phyloP scores from a whole-genome alignment of 257 asterid species.

The Plantago ovata region DNA sequence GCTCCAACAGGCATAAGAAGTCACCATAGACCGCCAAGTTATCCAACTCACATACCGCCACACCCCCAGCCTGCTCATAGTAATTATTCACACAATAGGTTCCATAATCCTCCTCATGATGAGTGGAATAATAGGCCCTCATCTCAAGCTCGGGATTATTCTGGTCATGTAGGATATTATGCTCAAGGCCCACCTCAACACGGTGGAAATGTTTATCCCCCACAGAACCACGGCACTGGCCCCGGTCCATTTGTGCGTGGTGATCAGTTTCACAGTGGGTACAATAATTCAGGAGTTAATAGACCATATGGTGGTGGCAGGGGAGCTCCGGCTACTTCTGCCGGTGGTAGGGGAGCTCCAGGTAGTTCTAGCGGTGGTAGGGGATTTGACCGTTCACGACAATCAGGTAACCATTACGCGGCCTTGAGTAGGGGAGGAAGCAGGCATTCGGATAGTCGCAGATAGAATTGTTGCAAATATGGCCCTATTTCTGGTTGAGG shows the following conservation, averaged over 20 bases:
- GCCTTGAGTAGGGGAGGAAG: constrained; percentile 54
- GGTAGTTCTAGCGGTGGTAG: constrained; percentile 38
- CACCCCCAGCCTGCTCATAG: constrained; percentile 29
- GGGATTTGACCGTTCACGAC: constrained; percentile 47
- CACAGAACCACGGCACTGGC: constrained; percentile 28
- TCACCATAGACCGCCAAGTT: constrained; percentile 38
- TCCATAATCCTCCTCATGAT: constrained; percentile 31
- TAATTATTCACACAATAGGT: constrained; percentile 29
- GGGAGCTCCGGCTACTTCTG: background rate
- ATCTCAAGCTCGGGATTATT: constrained; percentile 35
- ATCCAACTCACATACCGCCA: constrained; percentile 38
- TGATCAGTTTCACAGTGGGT: constrained; percentile 33
- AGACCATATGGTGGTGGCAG: constrained; percentile 32
- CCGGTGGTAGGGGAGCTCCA: constrained; percentile 34
- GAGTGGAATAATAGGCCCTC: constrained; percentile 28
- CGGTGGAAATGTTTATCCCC: constrained; percentile 40
- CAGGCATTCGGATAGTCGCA: constrained; percentile 54
- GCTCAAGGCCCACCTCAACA: constrained; percentile 35
- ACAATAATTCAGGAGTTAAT: constrained; percentile 27
- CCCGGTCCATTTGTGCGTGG: constrained; percentile 34
- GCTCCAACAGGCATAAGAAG: constrained; percentile 25
- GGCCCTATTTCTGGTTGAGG: constrained; percentile 13
- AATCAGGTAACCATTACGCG: constrained; percentile 54
- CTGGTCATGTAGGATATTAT: constrained; percentile 50
- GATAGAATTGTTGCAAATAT: constrained; percentile 27